A percentile compares a stretch with the other conserved stretches of the same genome.
phyloP scores from a whole-genome alignment of 345 rosid species.

The Psidium friedrichsthalianum region DNA sequence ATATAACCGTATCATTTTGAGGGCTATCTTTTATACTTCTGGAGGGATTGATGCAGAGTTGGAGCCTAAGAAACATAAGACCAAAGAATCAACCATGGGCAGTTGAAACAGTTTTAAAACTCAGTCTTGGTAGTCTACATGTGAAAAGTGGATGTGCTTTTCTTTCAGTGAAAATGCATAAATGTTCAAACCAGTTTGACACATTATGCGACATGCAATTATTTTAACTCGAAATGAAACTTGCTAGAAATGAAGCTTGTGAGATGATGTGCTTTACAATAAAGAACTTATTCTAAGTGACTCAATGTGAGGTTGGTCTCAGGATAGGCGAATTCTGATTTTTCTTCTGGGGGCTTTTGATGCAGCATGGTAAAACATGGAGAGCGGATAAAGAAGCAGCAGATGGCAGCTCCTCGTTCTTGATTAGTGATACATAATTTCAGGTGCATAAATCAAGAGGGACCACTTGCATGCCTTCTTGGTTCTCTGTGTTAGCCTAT shows the following conservation, averaged over 20 bases:
- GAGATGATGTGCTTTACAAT: background rate
- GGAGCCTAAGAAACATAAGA: background rate
- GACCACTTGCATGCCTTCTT: background rate
- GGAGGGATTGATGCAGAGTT: background rate
- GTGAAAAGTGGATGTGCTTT: background rate
- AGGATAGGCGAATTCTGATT: background rate
- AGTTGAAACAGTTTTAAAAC: background rate
- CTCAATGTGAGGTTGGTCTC: background rate
- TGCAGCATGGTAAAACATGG: slow-evolving; percentile 67
- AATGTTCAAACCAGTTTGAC: background rate
- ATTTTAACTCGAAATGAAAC: background rate
- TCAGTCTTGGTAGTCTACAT: background rate
- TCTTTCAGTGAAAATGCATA: background rate
- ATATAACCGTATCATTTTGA: background rate
- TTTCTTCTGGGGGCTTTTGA: background rate
- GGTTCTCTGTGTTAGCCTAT: background rate
- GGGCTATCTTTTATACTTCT: background rate
- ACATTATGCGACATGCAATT: background rate
- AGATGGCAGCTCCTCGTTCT: slow-evolving; percentile 89
- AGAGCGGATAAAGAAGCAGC: slow-evolving; percentile 80
- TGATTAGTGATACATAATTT: slow-evolving; percentile 10
- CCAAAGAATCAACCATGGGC: background rate
- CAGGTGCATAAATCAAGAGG: background rate
- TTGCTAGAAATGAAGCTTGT: background rate
- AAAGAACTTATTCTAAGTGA: background rate